These are phyloP conservation scores for Macrocystidia cucumis DNA, from an alignment of 1,284 basidiomycete genomes.

Conservation along the genomic window DNA sequence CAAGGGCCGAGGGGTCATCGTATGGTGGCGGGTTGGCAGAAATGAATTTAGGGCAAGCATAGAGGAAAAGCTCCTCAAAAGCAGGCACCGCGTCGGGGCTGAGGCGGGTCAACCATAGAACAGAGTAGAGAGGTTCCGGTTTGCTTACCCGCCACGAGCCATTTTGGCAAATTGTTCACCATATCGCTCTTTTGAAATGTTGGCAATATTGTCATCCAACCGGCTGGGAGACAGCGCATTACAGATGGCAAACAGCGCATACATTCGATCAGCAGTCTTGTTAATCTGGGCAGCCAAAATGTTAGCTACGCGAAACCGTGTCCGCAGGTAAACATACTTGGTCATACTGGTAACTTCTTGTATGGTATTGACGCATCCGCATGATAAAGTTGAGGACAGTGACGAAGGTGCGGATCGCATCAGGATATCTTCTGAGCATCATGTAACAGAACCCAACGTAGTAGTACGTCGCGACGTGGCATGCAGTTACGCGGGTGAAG, in stretches of 20 bases:
- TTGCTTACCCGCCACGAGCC: conserved; percentile 61
- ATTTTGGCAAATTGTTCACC: conserved; percentile 88
- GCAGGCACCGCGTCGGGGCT: conserved; percentile 74
- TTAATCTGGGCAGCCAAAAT: conserved; percentile 59
- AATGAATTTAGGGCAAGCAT: conserved; percentile 96
- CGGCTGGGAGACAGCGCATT: conserved; percentile 87
- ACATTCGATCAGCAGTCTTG: conserved; percentile 97
- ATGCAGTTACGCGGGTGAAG: conserved; percentile 88
- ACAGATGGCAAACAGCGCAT: conserved; percentile 91
- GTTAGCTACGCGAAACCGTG: background rate
- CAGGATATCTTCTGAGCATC: conserved; percentile 90
- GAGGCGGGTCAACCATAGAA: no score
- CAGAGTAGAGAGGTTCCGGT: background rate
- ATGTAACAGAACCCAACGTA: conserved; percentile 97
- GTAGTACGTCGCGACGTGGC: conserved; percentile 93
- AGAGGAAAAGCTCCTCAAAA: conserved; percentile 92
- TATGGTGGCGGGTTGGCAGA: conserved; percentile 91
- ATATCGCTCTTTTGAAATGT: conserved; percentile 89
- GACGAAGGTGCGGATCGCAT: conserved; percentile 91
- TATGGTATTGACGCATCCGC: conserved; percentile 93
- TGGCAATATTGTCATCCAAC: conserved; percentile 92
- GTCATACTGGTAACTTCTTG: conserved; percentile 93
- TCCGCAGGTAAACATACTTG: conserved; percentile 42
- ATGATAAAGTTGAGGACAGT: conserved; percentile 91
- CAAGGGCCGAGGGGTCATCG: conserved; percentile 70